Conservation (phyloP, 768 basidiomycete genomes). For the Xerocomellus chrysenteron region DNA sequence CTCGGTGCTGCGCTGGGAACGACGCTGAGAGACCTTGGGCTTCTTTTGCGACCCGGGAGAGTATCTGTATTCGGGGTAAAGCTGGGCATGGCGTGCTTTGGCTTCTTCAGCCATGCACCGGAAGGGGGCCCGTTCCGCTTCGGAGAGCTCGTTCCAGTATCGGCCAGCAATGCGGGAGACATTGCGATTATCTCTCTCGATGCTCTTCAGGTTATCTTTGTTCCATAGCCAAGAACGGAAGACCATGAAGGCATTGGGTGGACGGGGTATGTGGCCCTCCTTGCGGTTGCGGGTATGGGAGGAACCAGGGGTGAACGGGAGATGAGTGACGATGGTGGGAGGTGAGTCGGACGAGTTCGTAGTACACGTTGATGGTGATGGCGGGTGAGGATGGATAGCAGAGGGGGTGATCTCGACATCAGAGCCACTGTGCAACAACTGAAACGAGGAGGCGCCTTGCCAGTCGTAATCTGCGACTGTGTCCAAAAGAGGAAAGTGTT, state of each 20-base stretch:
- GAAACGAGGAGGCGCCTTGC: slow-evolving; percentile 23
- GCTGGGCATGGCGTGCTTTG: slow-evolving; percentile 45
- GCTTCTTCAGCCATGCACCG: slow-evolving; percentile 45
- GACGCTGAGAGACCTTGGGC: slow-evolving; percentile 33
- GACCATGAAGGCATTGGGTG: slow-evolving; percentile 85
- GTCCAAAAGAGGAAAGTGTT: slow-evolving; percentile 36
- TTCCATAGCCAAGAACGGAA: slow-evolving; percentile 70
- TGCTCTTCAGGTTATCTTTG: slow-evolving; percentile 45
- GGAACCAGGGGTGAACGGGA: slow-evolving; percentile 31
- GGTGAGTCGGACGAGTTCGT: slow-evolving; percentile 16
- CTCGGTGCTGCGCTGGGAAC: slow-evolving; percentile 29
- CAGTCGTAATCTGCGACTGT: slow-evolving; percentile 30
- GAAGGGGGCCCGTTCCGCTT: slow-evolving; percentile 48
- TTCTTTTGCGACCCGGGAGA: slow-evolving; percentile 43
- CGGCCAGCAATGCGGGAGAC: slow-evolving; percentile 69
- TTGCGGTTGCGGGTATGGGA: slow-evolving; percentile 43
- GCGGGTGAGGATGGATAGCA: slow-evolving; percentile 6
- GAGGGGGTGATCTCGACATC: slow-evolving; percentile 9
- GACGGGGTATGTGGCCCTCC: slow-evolving; percentile 64
- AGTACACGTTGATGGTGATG: slow-evolving; percentile 21
- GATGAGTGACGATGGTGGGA: slow-evolving; percentile 23
- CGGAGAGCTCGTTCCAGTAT: slow-evolving; percentile 59
- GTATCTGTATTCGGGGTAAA: slow-evolving; percentile 64
- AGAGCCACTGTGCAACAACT: slow-evolving; percentile 21
- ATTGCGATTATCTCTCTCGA: slow-evolving; percentile 70